Evolutionary conservation across 1,139 yeast genomes (phyloP).

Genomic region (Kluyveromyces sp.): DNA sequence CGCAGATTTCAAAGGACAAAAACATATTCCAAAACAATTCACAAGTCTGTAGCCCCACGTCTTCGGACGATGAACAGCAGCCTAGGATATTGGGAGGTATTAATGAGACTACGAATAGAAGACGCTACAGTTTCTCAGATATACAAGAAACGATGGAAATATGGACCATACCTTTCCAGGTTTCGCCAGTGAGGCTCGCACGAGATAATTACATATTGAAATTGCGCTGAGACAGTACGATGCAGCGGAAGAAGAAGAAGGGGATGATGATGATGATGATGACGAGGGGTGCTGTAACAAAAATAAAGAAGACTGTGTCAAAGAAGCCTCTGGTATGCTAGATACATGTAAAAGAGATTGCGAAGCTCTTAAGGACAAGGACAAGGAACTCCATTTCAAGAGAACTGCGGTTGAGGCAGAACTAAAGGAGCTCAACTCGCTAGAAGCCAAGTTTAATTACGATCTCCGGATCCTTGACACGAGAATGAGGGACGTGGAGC

Average conservation of each 20-base stretch:
- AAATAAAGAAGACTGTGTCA: not conserved
- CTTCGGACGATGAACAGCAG: not conserved
- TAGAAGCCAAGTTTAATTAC: constrained; percentile 70
- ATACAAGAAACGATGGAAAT: constrained; percentile 35
- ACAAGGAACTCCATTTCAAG: constrained; percentile 31
- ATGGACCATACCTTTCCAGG: constrained; percentile 31
- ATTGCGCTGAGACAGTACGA: constrained; percentile 8
- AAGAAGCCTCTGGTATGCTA: not conserved
- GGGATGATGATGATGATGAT: not conserved
- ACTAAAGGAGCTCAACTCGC: constrained; percentile 55
- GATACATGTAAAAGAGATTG: not conserved
- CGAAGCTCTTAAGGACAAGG: constrained; percentile 14
- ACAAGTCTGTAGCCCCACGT: constrained; percentile 27
- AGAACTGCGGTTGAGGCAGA: constrained; percentile 28
- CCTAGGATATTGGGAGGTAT: no score
- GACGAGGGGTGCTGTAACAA: not conserved
- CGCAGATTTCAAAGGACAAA: constrained; percentile 31
- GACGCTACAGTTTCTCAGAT: constrained; percentile 39
- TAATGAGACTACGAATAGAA: constrained; percentile 1
- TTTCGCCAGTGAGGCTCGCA: constrained; percentile 26
- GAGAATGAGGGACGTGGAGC: constrained; percentile 76
- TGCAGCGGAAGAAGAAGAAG: constrained; percentile 4
- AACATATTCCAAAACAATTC: constrained; percentile 28
- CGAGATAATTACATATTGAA: constrained; percentile 21
- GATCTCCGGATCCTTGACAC: constrained; percentile 67